A percentile compares a stretch with the other conserved stretches of the same genome.
Evolutionary conservation across 768 basidiomycete genomes (phyloP).

Genomic region (Pulveroboletus ravenelii): DNA sequence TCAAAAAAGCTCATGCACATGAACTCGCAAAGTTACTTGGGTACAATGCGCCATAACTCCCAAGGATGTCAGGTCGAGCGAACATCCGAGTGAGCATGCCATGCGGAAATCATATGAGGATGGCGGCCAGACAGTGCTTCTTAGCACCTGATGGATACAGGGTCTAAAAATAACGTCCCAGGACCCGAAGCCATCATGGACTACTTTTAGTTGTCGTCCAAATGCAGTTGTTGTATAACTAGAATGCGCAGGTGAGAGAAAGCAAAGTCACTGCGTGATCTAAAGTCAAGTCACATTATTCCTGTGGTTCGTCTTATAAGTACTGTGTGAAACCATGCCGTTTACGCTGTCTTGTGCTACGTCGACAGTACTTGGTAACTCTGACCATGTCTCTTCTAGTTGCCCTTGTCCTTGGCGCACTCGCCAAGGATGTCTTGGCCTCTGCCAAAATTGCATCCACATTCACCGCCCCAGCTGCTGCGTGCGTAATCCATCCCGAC

Average conservation of each 20-base stretch:
- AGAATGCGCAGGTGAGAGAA: neutral
- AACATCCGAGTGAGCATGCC: neutral
- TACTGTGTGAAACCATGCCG: neutral
- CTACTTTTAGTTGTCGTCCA: too few species aligned
- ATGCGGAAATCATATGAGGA: neutral
- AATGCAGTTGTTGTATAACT: neutral
- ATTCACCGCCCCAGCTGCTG: conserved; percentile 27
- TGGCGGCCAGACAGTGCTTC: neutral
- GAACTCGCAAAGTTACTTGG: neutral
- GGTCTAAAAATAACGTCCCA: neutral
- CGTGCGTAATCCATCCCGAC: conserved; percentile 13
- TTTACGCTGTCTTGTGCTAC: neutral
- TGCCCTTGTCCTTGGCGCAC: conserved; percentile 11
- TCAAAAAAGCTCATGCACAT: neutral
- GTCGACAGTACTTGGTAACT: neutral
- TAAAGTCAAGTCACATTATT: neutral
- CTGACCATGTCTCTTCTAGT: conserved; percentile 5
- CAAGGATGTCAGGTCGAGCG: neutral
- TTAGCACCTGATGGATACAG: neutral
- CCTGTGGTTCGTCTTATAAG: neutral
- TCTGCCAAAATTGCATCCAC: conserved; percentile 17
- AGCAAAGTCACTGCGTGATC: neutral
- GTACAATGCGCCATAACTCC: neutral
- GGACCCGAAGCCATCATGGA: neutral
- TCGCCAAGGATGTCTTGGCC: conserved; percentile 5